Conservation (phyloP, 352 stramenopile species). For the Phytopythium mirpurense region DNA sequence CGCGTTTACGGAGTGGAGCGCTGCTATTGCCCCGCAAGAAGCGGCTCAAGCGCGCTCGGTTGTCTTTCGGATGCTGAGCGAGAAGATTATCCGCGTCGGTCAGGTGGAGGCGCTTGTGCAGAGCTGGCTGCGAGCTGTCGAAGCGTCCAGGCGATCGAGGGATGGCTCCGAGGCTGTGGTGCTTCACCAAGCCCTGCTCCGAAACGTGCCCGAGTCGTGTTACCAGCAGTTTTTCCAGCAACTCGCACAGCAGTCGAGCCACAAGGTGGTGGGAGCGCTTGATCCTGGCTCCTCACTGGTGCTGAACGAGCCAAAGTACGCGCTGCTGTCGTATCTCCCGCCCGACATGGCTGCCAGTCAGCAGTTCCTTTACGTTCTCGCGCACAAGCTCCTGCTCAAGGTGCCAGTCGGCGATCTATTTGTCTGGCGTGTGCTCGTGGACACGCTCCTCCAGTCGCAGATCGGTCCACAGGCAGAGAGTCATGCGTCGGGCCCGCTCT, state of each 20-base stretch:
- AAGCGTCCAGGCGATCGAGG: conserved; percentile 3
- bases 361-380: conserved; percentile 61
- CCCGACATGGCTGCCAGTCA: conserved; percentile 24
- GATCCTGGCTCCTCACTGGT: conserved; percentile 5
- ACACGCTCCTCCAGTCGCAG: conserved; percentile 17
- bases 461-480: neutral
- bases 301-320: conserved; percentile 37
- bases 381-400: conserved; percentile 54
- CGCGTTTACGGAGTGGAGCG: conserved; percentile 9
- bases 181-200: conserved; percentile 29
- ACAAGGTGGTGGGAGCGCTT: neutral
- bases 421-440: conserved; percentile 42
- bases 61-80: conserved; percentile 50
- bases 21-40: neutral
- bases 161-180: neutral
- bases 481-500: conserved; percentile 16
- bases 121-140: conserved; percentile 36
- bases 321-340: conserved; percentile 39
- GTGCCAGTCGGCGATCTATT: conserved; percentile 42
- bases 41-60: conserved; percentile 4
- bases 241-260: conserved; percentile 21
- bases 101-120: conserved; percentile 36
- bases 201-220: conserved; percentile 39
- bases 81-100: conserved; percentile 60
- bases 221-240: conserved; percentile 46